Conservation (phyloP, 768 basidiomycete species). For the Tylopilus cervinicoccineus region DNA sequence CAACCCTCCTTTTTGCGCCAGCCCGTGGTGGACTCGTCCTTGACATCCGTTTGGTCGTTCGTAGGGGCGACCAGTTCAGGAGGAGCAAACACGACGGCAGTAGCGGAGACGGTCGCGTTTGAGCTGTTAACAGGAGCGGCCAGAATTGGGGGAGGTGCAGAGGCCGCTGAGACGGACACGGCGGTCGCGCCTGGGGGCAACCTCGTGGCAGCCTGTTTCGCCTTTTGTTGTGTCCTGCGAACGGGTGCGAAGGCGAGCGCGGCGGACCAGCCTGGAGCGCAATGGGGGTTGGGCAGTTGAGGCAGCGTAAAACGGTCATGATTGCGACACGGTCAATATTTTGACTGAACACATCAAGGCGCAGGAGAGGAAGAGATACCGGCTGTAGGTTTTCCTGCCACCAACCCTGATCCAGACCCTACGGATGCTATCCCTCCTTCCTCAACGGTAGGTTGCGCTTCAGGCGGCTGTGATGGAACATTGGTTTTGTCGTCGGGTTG, state of each 20-base stretch:
- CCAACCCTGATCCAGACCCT: conserved; percentile 25
- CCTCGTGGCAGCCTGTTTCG: conserved; percentile 44
- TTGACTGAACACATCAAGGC: conserved; percentile 33
- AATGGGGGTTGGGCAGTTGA: conserved; percentile 1
- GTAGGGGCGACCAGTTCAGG: conserved; percentile 46
- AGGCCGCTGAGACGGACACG: conserved; percentile 37
- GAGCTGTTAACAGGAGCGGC: conserved; percentile 28
- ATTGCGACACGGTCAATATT: conserved; percentile 36
- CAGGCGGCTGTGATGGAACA: conserved; percentile 21
- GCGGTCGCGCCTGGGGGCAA: conserved; percentile 53
- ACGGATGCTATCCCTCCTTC: conserved; percentile 22
- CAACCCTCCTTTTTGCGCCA: conserved; percentile 56
- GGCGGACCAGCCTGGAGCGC: conserved; percentile 73
- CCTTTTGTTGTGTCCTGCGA: conserved; percentile 57
- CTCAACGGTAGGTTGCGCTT: conserved; percentile 22
- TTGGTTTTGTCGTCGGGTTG: conserved; percentile 18
- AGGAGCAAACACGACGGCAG: conserved; percentile 70
- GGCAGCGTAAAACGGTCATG: conserved; percentile 27
- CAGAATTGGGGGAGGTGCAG: conserved; percentile 29
- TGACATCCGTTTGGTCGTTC: conserved; percentile 25
- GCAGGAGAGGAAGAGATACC: conserved; percentile 49
- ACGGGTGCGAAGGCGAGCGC: conserved; percentile 86
- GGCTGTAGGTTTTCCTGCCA: conserved; percentile 48
- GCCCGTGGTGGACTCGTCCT: conserved; percentile 28
- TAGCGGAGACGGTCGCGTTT: conserved; percentile 38